phyloP scores from a whole-genome alignment of 805 yeast species.

The Torulaspora indica region DNA sequence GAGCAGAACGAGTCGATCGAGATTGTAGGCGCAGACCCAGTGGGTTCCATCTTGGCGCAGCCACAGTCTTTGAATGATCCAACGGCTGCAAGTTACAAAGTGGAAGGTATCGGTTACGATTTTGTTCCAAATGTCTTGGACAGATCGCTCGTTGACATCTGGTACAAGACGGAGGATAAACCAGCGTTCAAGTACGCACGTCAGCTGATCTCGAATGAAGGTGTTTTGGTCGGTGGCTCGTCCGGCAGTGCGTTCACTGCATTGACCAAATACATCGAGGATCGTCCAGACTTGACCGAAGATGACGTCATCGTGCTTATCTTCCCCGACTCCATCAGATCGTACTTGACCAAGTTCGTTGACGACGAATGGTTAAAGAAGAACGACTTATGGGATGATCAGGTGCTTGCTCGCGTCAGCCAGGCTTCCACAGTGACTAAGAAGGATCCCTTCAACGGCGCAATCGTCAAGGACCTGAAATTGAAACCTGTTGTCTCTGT shows the following conservation, averaged over 20 bases:
- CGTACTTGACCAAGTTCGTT: constrained; percentile 79
- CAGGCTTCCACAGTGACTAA: constrained; percentile 34
- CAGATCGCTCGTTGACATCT: constrained; percentile 59
- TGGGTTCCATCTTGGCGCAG: constrained; percentile 76
- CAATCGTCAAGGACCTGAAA: constrained; percentile 62
- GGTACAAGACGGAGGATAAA: constrained; percentile 84
- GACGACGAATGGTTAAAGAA: constrained; percentile 88
- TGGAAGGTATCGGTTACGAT: constrained; percentile 90
- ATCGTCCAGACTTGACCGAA: constrained; percentile 56
- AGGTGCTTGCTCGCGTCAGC: constrained; percentile 38
- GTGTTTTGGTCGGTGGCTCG: constrained; percentile 85
- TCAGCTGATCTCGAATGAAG: constrained; percentile 78
- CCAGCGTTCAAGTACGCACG: constrained; percentile 77
- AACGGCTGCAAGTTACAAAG: constrained; percentile 56
- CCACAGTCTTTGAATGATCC: constrained; percentile 67
- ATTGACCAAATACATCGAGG: constrained; percentile 62
- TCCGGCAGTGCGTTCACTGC: constrained; percentile 83
- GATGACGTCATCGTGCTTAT: constrained; percentile 73
- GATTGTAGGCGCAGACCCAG: constrained; percentile 80
- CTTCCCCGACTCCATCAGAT: constrained; percentile 82
- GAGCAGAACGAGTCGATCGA: constrained; percentile 58
- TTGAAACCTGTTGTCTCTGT: constrained; percentile 80
- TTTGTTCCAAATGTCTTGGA: constrained; percentile 77
- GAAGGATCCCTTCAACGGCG: constrained; percentile 45
- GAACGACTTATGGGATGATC: constrained; percentile 64